phyloP scores from a whole-genome alignment of 495 filamentous ascomycete species.

The Talaromyces trachyspermus region DNA sequence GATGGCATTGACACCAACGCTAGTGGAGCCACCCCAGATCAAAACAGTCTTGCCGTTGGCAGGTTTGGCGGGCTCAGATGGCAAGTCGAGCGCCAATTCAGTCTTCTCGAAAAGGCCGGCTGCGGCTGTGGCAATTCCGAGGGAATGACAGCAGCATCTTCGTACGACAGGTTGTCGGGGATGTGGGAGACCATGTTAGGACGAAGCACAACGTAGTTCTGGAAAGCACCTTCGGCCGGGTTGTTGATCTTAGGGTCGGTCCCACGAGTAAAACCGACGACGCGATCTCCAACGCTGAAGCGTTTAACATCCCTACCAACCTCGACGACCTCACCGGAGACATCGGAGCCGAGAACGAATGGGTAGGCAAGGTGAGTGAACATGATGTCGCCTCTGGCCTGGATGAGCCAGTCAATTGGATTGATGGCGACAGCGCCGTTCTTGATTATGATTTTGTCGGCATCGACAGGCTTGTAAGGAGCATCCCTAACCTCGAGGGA shows the following conservation, averaged over 20 bases:
- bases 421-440: constrained; percentile 38
- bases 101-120: constrained; percentile 14
- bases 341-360: constrained; percentile 30
- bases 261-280: constrained; percentile 24
- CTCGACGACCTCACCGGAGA: constrained; percentile 32
- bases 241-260: constrained; percentile 2
- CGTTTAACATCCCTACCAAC: constrained; percentile 24
- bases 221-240: constrained; percentile 36
- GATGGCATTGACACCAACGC: constrained; percentile 32
- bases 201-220: constrained; percentile 23
- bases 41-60: constrained; percentile 17
- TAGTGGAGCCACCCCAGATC: constrained; percentile 44
- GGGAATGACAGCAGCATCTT: constrained; percentile 34
- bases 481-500: constrained; percentile 32
- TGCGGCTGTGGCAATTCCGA: constrained; percentile 25
- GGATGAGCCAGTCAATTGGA: constrained; percentile 27
- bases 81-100: constrained; percentile 4
- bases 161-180: constrained; percentile 30
- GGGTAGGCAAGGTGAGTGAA: constrained; percentile 31
- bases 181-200: constrained; percentile 20
- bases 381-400: constrained; percentile 14
- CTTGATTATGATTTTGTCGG: constrained; percentile 30
- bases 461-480: constrained; percentile 22
- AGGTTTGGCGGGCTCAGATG: constrained; percentile 9
- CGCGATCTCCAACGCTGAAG: constrained; percentile 36